A percentile compares a stretch with the other conserved stretches of the same genome.
These are phyloP conservation scores for Gossypium thurberi DNA, from an alignment of 345 rosid species.

Conservation along the genomic window DNA sequence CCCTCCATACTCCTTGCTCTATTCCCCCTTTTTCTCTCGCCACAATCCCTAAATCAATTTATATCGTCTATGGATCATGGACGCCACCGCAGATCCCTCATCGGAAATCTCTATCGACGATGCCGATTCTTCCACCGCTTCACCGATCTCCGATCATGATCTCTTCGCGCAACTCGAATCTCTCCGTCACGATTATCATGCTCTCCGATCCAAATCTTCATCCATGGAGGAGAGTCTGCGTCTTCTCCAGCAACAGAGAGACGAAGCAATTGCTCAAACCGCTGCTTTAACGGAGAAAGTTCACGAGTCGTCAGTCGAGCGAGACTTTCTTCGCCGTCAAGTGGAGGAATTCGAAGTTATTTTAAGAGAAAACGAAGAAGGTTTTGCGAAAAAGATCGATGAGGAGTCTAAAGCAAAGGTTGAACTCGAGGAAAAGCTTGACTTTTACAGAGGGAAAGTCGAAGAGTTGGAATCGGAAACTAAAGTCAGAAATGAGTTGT, in stretches of 20 bases:
- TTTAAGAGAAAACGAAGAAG: constrained; percentile 26
- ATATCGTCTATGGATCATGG: constrained; percentile 41
- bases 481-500: constrained; percentile 20
- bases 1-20: neutral
- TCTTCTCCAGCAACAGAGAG: constrained; percentile 32
- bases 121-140: constrained; percentile 15
- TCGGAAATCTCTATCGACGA: constrained; percentile 17
- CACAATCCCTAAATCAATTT: neutral
- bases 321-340: constrained; percentile 32
- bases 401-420: constrained; percentile 27
- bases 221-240: constrained; percentile 30
- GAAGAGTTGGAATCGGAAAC: constrained; percentile 35
- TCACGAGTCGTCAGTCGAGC: constrained; percentile 30
- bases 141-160: constrained; percentile 17
- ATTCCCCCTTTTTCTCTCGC: neutral
- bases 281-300: constrained; percentile 20
- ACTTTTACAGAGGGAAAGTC: constrained; percentile 29
- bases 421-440: constrained; percentile 30
- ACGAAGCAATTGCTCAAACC: constrained; percentile 26
- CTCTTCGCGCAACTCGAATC: constrained; percentile 31
- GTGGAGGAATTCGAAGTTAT: constrained; percentile 26
- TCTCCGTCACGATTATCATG: constrained; percentile 26
- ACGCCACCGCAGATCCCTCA: constrained; percentile 19
- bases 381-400: constrained; percentile 21
- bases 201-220: constrained; percentile 25